Evolutionary conservation across 495 filamentous ascomycete genomes (phyloP).

Genomic region (Trichoderma gamsii): DNA sequence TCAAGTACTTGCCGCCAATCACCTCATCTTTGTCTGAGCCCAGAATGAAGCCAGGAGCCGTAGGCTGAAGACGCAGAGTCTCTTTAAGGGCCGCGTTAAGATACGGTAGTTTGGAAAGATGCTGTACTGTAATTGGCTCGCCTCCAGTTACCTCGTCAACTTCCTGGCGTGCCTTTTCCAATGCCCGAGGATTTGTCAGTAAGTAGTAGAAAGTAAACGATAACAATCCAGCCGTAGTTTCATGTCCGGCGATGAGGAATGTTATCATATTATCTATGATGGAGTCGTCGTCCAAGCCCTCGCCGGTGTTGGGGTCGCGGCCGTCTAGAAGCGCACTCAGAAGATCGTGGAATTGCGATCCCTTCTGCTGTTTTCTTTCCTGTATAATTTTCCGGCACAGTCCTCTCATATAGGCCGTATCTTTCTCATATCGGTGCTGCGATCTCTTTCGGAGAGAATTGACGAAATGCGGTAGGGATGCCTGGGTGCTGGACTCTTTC

Average conservation of each 20-base stretch:
- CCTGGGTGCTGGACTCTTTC: constrained; percentile 39
- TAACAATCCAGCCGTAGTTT: constrained; percentile 53
- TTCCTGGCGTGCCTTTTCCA: constrained; percentile 29
- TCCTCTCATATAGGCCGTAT: constrained; percentile 46
- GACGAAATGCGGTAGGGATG: constrained; percentile 35
- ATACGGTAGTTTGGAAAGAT: constrained; percentile 57
- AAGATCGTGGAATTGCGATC: constrained; percentile 53
- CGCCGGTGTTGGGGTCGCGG: constrained; percentile 53
- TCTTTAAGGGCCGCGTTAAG: constrained; percentile 54
- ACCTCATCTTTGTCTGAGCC: constrained; percentile 40
- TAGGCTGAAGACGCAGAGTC: constrained; percentile 56
- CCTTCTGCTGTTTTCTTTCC: constrained; percentile 43
- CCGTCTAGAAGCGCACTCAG: constrained; percentile 58
- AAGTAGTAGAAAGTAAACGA: constrained; percentile 37
- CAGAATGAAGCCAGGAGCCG: constrained; percentile 51
- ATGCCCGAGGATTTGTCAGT: constrained; percentile 29
- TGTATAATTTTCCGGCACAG: constrained; percentile 48
- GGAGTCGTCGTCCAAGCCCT: constrained; percentile 45
- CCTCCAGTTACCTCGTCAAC: constrained; percentile 50
- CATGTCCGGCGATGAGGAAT: constrained; percentile 61
- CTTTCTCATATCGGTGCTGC: constrained; percentile 42
- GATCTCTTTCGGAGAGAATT: constrained; percentile 40
- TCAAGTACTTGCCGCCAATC: constrained; percentile 55
- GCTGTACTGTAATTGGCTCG: constrained; percentile 51
- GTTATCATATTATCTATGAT: constrained; percentile 61